Conservation (phyloP, 257 asterid species). For the Nicotiana tomentosiformis region DNA sequence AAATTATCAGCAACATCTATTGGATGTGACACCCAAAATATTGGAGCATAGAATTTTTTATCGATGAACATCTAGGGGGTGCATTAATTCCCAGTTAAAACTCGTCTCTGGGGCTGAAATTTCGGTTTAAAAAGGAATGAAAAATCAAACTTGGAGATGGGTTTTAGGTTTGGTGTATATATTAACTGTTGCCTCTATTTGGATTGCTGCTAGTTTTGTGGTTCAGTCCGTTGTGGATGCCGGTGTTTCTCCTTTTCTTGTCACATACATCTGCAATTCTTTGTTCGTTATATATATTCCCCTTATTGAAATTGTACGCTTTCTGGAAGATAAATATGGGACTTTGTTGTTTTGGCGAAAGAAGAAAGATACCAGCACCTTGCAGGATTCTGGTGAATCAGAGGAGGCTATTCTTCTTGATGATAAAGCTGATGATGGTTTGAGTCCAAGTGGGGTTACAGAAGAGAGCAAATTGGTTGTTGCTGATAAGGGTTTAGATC, state of each 20-base stretch:
- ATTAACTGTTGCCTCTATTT: slow-evolving; percentile 72
- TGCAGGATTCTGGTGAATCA: slow-evolving; percentile 26
- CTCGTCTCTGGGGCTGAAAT: not conserved
- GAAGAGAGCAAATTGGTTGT: slow-evolving; percentile 12
- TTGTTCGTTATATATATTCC: slow-evolving; percentile 80
- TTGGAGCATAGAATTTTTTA: not conserved
- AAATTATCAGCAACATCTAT: not conserved
- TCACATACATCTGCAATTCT: slow-evolving; percentile 88
- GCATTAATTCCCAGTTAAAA: too few species aligned
- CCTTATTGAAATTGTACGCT: slow-evolving; percentile 64
- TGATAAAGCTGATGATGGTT: slow-evolving; percentile 16
- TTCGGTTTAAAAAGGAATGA: slow-evolving; percentile 34
- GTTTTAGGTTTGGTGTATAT: slow-evolving; percentile 67
- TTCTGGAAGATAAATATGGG: slow-evolving; percentile 66
- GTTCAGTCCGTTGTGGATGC: slow-evolving; percentile 90
- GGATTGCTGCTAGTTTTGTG: slow-evolving; percentile 97
- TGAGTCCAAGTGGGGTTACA: slow-evolving; percentile 11
- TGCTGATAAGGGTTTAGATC: slow-evolving; percentile 14
- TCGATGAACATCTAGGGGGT: too few species aligned
- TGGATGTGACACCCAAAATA: not conserved
- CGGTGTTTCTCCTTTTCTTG: slow-evolving; percentile 85
- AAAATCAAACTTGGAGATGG: slow-evolving; percentile 66
- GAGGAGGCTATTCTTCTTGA: slow-evolving; percentile 68
- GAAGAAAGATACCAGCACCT: slow-evolving; percentile 10
- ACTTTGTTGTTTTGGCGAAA: slow-evolving; percentile 57